Evolutionary conservation across 2,329 filamentous ascomycete species (phyloP).

Genomic region (Penicillium italicum): DNA sequence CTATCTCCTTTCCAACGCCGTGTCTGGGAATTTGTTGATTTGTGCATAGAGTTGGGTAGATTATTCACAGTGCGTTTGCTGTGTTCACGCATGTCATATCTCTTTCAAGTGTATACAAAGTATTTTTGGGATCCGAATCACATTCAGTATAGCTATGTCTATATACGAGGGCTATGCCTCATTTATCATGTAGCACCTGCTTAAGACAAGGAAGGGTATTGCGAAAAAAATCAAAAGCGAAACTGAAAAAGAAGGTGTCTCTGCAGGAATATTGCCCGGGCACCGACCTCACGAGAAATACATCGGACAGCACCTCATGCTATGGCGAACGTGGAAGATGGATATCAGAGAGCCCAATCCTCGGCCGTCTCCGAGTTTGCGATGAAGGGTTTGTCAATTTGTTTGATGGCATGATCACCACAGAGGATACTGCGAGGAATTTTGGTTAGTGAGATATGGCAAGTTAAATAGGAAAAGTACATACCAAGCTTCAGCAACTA

Average conservation of each 20-base stretch:
- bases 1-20: background rate
- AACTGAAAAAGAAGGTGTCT: background rate
- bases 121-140: background rate
- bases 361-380: constrained; percentile 65
- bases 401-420: constrained; percentile 89
- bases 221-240: background rate
- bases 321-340: background rate
- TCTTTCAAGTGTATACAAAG: background rate
- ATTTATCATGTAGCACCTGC: constrained; percentile 1
- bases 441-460: constrained; percentile 20
- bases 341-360: constrained; percentile 70
- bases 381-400: constrained; percentile 91
- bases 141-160: background rate
- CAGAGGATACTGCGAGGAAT: constrained; percentile 69
- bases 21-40: background rate
- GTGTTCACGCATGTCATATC: background rate
- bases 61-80: background rate
- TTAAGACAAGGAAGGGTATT: constrained; percentile 12
- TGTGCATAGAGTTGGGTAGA: constrained; percentile 7
- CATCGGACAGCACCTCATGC: background rate
- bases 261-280: background rate
- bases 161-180: constrained; percentile 1
- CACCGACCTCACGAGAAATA: background rate
- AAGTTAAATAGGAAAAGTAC: constrained; percentile 26
- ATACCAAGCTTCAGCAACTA: constrained; percentile 87